Base-by-base conservation (phyloP, 2,329 filamentous ascomycete genomes). In the Pseudogymnoascus sp. region DNA sequence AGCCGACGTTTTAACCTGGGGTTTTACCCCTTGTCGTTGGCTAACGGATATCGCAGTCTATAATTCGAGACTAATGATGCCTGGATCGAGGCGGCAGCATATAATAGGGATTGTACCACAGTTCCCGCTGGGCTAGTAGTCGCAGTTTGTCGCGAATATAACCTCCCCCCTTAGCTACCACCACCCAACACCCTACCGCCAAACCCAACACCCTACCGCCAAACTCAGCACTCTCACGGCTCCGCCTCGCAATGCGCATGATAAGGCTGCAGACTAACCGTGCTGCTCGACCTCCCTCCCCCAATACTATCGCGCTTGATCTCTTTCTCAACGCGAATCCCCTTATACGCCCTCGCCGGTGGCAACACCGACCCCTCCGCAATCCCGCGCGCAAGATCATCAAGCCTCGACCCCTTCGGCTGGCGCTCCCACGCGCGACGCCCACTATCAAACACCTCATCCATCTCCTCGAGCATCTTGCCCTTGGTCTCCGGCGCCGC, bases 381-480 rank as follows among this genome's bases (percentile, higher is more conserved):
- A 62, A 84, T 83, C 64, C 82, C 78, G 53, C 72, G 75, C 68
- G 78, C 72, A 5, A 84, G 66, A 41, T 75, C 69, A 46, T 84
- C 81, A 31, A 84, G 74, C 24, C 79, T 73, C 40, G 77, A 80
- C 4, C 67, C 70, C 68, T 76, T 78, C 61, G 65, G 64, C 8
- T 66, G 72, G 5, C 74, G 78, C 73, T 79, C 82, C 86, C 86
- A 89, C 3, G 86, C 82, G 1, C 81, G 82, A 1, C 78, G 71
- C 0, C 82, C 83, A 6, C 81, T 79, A 68, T 84, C 79, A 72
- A 93, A 93, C 66, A 92, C 86, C 12, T 84, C 84, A 67, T 90
- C 88, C 73, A 91, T 87, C 72, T 93, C 89, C 71, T 93, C 89
- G 1, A 93, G 82, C 0, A 88, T 89, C 75, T 86, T 89, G 11